Conservation (phyloP, 1,284 basidiomycete species). For the Sanghuangporus weigelae region DNA sequence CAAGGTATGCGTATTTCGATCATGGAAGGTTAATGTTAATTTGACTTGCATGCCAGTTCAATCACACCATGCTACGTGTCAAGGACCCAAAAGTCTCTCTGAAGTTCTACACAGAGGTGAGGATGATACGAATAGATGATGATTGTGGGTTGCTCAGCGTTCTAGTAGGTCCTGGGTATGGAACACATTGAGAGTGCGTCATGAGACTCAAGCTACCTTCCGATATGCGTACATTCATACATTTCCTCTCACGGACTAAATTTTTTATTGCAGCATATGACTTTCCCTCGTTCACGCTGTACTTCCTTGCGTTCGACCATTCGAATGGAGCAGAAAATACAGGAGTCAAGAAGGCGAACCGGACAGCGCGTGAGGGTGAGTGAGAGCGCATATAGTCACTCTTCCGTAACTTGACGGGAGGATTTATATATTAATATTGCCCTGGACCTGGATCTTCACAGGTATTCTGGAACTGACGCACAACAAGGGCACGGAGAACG, state of each 20-base stretch:
- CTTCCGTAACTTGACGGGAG: too few relatives aligned
- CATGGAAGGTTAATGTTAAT: not conserved
- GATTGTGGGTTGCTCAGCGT: constrained; percentile 13
- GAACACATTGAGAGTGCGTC: constrained; percentile 61
- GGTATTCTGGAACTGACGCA: constrained; percentile 84
- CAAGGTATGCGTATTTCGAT: constrained; percentile 36
- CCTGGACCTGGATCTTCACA: constrained; percentile 25
- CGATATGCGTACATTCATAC: constrained; percentile 4
- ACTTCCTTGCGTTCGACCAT: constrained; percentile 77
- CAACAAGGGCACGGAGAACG: constrained; percentile 86
- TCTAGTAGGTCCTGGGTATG: constrained; percentile 74
- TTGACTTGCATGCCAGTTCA: constrained; percentile 51
- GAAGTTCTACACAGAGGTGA: constrained; percentile 68
- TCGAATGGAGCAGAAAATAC: constrained; percentile 40
- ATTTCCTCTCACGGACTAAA: constrained; percentile 8
- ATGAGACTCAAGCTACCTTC: not conserved
- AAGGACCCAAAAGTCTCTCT: constrained; percentile 82
- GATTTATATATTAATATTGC: too few relatives aligned
- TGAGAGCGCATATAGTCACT: constrained; percentile 21
- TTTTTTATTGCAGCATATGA: constrained; percentile 38
- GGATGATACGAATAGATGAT: constrained; percentile 15
- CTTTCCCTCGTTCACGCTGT: constrained; percentile 65
- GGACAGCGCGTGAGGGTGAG: constrained; percentile 61
- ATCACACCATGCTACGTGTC: constrained; percentile 88
- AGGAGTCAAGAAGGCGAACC: constrained; percentile 42